phyloP scores from a whole-genome alignment of 768 basidiomycete species.

The Piloderma croceum region DNA sequence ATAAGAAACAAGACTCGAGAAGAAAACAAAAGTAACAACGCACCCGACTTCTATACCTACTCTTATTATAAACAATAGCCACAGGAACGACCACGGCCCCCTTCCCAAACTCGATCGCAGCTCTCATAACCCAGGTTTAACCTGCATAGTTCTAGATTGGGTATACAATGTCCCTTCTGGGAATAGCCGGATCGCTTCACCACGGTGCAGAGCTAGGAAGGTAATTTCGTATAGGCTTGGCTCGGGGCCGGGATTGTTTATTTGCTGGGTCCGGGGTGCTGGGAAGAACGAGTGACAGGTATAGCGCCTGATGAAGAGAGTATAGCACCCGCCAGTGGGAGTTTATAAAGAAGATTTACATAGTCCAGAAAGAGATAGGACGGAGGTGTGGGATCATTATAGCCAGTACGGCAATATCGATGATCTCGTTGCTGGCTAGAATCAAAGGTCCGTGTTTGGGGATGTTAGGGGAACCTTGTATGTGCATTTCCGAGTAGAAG shows the following conservation, averaged over 20 bases:
- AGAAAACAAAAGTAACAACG: slow-evolving; percentile 22
- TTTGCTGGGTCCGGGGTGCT: no score
- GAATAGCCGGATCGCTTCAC: slow-evolving; percentile 62
- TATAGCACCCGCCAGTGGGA: slow-evolving; percentile 46
- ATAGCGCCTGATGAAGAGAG: slow-evolving; percentile 64
- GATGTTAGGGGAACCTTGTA: slow-evolving; percentile 54
- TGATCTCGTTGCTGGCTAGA: slow-evolving; percentile 64
- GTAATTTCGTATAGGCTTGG: slow-evolving; percentile 51
- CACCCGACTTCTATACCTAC: slow-evolving; percentile 54
- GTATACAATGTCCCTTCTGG: slow-evolving; percentile 58
- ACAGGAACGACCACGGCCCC: slow-evolving; percentile 52
- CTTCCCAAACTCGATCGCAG: slow-evolving; percentile 58
- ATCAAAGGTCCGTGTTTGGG: slow-evolving; percentile 53
- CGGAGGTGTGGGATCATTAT: slow-evolving; percentile 56
- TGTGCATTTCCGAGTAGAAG: slow-evolving; percentile 58
- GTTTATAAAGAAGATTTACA: slow-evolving; percentile 58
- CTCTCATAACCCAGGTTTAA: slow-evolving; percentile 66
- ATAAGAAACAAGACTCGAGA: slow-evolving; percentile 22
- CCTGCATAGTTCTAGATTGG: slow-evolving; percentile 39
- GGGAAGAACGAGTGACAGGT: slow-evolving; percentile 64
- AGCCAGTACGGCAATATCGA: slow-evolving; percentile 49
- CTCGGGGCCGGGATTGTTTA: slow-evolving; percentile 11
- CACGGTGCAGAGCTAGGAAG: slow-evolving; percentile 46
- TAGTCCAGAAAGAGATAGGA: slow-evolving; percentile 62
- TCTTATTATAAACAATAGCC: slow-evolving; percentile 69